Evolutionary conservation across 352 stramenopile genomes (phyloP), one percentile per base, ranked within the genome.

Genomic region (Globisporangium acanthophoron): DNA sequence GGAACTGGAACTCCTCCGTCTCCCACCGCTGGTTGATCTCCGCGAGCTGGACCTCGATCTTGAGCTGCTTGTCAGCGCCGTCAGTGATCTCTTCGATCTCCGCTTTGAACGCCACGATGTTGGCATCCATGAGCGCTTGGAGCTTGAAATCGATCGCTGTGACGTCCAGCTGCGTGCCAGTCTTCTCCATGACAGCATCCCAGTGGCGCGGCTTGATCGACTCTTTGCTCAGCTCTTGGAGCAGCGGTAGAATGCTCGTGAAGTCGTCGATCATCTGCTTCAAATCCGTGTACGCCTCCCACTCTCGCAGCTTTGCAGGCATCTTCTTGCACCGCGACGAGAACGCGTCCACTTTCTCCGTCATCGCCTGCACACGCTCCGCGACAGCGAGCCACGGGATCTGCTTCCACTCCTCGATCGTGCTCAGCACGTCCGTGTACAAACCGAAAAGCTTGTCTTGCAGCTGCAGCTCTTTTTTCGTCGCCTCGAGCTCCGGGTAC

Each of bases 41-140:
- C 13, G 70, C 76, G 6, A 99, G 74, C 56, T 97, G 85, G 8
- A 96, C 69, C 61, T 99, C 92, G 60, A 99, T 99, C 67, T 98
- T 98, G 4, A 98, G 70, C 71, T 99, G 96, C 59, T 99, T 99
- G 60, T 99, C 96, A 2, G 97, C 97, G 21, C 95, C 92, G 57
- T 99, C 96, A 1, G 96, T 99, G 33, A 99, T 93, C 73, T 99
- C 96, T 78, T 99, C 94, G 46, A 99, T 98, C 20, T 99, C 94
- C 20, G 96, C 88, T 33, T 93, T 92, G 60, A 82, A 88, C 8
- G 72, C 69, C 5, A 98, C 87, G 52, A 99, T 94, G 40, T 96
- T 94, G 0, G 92, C 90, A 55, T 97, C 92, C 79, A 98, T 91
- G 2, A 99, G 73, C 41, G 95, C 89, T 61, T 98, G 84, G 1